Conservation (phyloP, 441 rosid genomes). For the Erysimum cheiri region DNA sequence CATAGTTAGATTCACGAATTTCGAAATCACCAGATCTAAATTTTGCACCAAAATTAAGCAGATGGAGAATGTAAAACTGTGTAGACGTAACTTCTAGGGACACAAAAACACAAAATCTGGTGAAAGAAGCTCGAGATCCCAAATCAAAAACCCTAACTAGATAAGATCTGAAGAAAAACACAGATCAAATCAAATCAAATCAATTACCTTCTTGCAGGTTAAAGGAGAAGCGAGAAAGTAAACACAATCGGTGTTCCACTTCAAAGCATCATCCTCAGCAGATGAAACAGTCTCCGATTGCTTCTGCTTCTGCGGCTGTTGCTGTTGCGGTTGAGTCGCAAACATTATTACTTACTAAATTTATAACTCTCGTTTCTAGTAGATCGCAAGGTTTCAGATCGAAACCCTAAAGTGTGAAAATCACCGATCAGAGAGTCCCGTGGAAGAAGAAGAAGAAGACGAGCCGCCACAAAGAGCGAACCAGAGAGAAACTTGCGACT, state of each 20-base stretch:
- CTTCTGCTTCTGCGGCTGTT: slow-evolving; percentile 43
- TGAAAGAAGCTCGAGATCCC: slow-evolving; percentile 20
- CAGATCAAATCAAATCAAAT: not conserved
- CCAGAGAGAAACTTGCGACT: slow-evolving; percentile 39
- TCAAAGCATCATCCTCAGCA: slow-evolving; percentile 84
- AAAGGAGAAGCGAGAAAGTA: slow-evolving; percentile 97
- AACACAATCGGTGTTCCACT: slow-evolving; percentile 96
- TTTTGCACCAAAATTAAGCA: slow-evolving; percentile 1
- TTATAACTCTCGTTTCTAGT: slow-evolving; percentile 16
- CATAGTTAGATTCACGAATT: slow-evolving; percentile 6
- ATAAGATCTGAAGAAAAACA: slow-evolving; percentile 20
- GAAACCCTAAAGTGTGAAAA: slow-evolving; percentile 14
- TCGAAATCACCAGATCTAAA: slow-evolving; percentile 40
- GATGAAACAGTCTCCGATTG: slow-evolving; percentile 49
- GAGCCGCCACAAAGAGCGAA: slow-evolving; percentile 48
- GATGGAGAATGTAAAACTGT: not conserved
- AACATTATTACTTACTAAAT: slow-evolving; percentile 55
- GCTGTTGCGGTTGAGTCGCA: slow-evolving; percentile 54
- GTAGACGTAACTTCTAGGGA: slow-evolving; percentile 2
- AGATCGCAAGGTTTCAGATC: slow-evolving; percentile 37
- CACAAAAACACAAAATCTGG: not conserved
- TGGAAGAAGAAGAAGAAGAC: slow-evolving; percentile 15
- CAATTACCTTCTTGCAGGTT: slow-evolving; percentile 90
- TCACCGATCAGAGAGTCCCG: slow-evolving; percentile 36
- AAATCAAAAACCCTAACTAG: slow-evolving; percentile 49